A percentile compares a stretch with the other conserved stretches of the same genome.
These are phyloP conservation scores for Leishmania martiniquensis DNA, from an alignment of 208 protist genomes.

Conservation along the genomic window DNA sequence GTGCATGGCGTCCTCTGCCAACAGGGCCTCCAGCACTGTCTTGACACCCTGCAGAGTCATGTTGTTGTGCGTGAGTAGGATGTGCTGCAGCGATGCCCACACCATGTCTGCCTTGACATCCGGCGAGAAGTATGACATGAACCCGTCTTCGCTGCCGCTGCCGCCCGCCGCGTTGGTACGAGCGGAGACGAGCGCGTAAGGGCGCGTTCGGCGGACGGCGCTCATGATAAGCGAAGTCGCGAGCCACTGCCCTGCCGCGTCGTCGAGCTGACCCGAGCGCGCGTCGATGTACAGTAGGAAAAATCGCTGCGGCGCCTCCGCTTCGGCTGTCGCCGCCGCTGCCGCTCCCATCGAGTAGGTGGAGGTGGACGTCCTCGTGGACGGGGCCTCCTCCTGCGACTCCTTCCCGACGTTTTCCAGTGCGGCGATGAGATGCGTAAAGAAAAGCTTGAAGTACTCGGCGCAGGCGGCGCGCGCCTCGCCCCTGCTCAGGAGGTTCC, in stretches of 20 bases:
- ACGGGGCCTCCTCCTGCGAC: background rate
- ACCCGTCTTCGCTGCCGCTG: background rate
- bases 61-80: conserved; percentile 49
- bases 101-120: conserved; percentile 34
- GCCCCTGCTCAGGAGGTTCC: conserved; percentile 8
- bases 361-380: background rate
- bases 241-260: conserved; percentile 19
- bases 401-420: conserved; percentile 12
- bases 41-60: conserved; percentile 43
- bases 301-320: conserved; percentile 5
- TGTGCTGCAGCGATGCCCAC: conserved; percentile 45
- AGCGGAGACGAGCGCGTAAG: conserved; percentile 22
- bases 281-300: conserved; percentile 19
- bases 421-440: conserved; percentile 18
- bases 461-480: conserved; percentile 9
- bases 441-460: conserved; percentile 24
- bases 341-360: background rate
- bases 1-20: conserved; percentile 32
- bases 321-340: background rate
- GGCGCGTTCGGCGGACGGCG: conserved; percentile 24
- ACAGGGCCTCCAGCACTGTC: conserved; percentile 32
- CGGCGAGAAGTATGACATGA: conserved; percentile 25
- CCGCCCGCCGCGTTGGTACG: conserved; percentile 4
- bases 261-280: conserved; percentile 12
- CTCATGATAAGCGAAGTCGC: conserved; percentile 18